Base-by-base conservation (phyloP, 1,284 basidiomycete genomes). In the Filobasidium uniguttulatum region DNA sequence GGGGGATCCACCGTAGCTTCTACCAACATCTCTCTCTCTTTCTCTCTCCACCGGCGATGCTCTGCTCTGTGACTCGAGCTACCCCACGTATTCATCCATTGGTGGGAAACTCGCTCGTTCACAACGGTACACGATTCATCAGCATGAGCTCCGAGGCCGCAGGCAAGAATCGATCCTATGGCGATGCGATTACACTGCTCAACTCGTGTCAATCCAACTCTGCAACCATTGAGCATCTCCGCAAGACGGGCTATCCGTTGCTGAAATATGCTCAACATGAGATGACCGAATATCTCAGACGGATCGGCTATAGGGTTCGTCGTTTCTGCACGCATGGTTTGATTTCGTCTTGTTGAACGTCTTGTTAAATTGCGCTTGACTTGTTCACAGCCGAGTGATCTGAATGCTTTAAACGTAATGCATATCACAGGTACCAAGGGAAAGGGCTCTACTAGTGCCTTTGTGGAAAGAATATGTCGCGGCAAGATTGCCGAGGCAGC, bases 361-460 rank as follows among this genome's bases (percentile, higher is more conserved):
- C 30, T 14, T 20, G 35, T 38, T n/a, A 45, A 19, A n/a, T 23
- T 14, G n/a, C 26, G 4, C 41, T 40, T 20, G 8, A 14, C 15
- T 12, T 10, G 28, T 17, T 12, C n/a, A 47, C 63, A 88, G 87
- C 78, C 85, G 23, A 71, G 77, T 48, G 82, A 91, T 59, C 74
- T 99, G 47, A 91, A 98, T 66, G 71, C 71, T 43, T 74, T 98
- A 55, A 94, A 97, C 67, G 88, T 91, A 49, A 78, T 98, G 29
- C 94, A 99, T 71, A 82, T 99, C 61, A 93, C 94, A 12, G 94
- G 94, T 2, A 99, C 94, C 4, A 99, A 99, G 70, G 94, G 94
- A 40, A 99, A 99, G 67, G 94, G 94, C 3, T 97, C 90, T 3
- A 94, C 94, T 0, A 88, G 85, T 52, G 93, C 94, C 2, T 98